A percentile compares a stretch with the other conserved stretches of the same genome.
Evolutionary conservation across 163 green algal species (phyloP).

Genomic region (Chlamydomonas reinhardtii): DNA sequence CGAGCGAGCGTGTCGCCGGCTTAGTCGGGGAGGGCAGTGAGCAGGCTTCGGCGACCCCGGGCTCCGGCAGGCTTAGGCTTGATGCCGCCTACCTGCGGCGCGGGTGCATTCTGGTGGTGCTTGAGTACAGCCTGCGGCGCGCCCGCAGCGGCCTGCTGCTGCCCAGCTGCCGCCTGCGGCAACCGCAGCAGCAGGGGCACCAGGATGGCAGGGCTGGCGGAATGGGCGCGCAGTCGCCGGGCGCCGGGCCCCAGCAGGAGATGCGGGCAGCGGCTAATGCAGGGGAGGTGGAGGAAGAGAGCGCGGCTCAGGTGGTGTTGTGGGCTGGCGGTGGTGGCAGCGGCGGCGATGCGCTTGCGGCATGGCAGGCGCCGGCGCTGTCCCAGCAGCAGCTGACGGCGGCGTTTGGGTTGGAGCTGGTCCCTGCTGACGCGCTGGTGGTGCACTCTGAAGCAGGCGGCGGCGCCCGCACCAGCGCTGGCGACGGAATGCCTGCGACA

Average conservation of each 20-base stretch:
- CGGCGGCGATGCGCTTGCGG: too few species aligned
- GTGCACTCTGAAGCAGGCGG: not conserved
- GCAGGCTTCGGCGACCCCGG: not conserved
- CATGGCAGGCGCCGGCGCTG: not conserved
- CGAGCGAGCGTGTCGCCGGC: not conserved
- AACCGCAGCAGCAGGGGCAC: too few species aligned
- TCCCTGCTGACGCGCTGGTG: not conserved
- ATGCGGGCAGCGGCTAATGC: too few species aligned
- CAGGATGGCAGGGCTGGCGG: too few species aligned
- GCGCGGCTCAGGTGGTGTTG: too few species aligned
- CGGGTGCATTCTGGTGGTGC: slow-evolving; percentile 28
- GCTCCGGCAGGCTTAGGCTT: not conserved
- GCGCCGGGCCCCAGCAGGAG: too few species aligned
- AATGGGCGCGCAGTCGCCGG: too few species aligned
- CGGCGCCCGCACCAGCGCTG: not conserved
- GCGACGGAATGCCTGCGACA: not conserved
- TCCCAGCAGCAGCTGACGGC: not conserved
- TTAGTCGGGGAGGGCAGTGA: not conserved
- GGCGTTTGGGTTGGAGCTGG: slow-evolving; percentile 6
- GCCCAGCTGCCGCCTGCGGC: too few species aligned
- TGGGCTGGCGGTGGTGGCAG: too few species aligned
- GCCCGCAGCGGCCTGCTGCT: too few species aligned
- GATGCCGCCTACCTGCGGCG: slow-evolving; percentile 18
- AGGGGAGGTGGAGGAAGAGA: too few species aligned
- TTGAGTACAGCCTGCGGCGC: slow-evolving; percentile 20